Evolutionary conservation across 148 eudicot genomes (phyloP).

Genomic region (Suaeda aralocaspica): DNA sequence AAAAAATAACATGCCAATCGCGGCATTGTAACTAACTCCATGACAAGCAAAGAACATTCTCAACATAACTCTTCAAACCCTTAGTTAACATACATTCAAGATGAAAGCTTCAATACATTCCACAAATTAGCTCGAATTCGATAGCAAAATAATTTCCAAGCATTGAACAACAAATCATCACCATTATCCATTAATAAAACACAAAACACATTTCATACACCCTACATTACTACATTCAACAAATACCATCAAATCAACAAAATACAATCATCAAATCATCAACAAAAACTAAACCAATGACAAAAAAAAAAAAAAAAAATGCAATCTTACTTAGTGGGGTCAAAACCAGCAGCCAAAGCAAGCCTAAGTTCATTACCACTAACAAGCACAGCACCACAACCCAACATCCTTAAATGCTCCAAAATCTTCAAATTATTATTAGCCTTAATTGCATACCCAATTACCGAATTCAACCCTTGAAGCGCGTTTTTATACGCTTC

Average conservation of each 20-base stretch:
- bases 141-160: not conserved
- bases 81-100: not conserved
- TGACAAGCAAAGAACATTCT: not conserved
- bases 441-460: slow-evolving; percentile 95
- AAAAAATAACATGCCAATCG: not conserved
- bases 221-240: too few species aligned
- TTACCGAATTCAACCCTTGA: slow-evolving; percentile 66
- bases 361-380: slow-evolving; percentile 92
- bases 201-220: too few species aligned
- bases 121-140: not conserved
- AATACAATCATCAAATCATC: not conserved
- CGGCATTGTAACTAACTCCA: not conserved
- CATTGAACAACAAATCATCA: not conserved
- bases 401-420: slow-evolving; percentile 82
- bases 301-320: not conserved
- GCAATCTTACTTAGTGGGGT: slow-evolving; percentile 43
- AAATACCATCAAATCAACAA: too few species aligned
- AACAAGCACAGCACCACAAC: slow-evolving; percentile 91
- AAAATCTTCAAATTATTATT: slow-evolving; percentile 91
- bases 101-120: too few species aligned
- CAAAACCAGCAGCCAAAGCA: slow-evolving; percentile 80
- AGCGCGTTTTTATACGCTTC: slow-evolving; percentile 82
- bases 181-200: too few species aligned
- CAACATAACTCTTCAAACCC: not conserved
- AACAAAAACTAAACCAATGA: slow-evolving; percentile 16